A percentile compares a stretch with the other conserved stretches of the same genome.
Evolutionary conservation across 139 green algal species (phyloP).

Genomic region (Closterium sp.): DNA sequence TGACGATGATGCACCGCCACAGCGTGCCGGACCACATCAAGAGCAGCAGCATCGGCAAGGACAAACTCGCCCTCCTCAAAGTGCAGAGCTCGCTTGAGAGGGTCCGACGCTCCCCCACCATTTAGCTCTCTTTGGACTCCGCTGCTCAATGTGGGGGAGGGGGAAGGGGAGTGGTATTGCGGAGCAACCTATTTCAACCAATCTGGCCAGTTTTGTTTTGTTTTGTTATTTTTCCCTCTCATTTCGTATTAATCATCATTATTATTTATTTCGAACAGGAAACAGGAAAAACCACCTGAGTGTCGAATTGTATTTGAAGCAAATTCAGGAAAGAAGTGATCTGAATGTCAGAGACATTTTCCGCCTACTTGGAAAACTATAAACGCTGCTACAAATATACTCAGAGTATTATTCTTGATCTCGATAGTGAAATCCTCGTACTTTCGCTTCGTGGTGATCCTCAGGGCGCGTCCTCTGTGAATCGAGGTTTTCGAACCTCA

Average conservation of each 20-base stretch:
- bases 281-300: too few relatives aligned
- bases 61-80: background rate
- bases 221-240: background rate
- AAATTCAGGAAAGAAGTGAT: background rate
- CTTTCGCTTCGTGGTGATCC: too few relatives aligned
- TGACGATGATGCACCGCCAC: constrained; percentile 39
- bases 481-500: too few relatives aligned
- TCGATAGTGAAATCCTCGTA: too few relatives aligned
- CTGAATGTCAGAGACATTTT: too few relatives aligned
- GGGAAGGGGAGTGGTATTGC: too few relatives aligned
- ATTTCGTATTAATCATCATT: background rate
- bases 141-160: background rate
- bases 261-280: background rate
- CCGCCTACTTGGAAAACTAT: too few relatives aligned
- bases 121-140: background rate
- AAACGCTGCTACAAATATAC: too few relatives aligned
- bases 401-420: too few relatives aligned
- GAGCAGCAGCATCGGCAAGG: constrained; percentile 2
- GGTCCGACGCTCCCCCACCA: background rate
- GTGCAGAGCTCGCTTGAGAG: background rate
- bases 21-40: background rate
- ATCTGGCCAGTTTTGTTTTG: background rate
- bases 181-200: too few relatives aligned
- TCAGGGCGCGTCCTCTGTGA: too few relatives aligned
- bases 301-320: too few relatives aligned